A percentile compares a stretch with the other conserved stretches of the same genome.
Conservation (phyloP, 108 stramenopile genomes). For the Thalassiosira profunda region DNA sequence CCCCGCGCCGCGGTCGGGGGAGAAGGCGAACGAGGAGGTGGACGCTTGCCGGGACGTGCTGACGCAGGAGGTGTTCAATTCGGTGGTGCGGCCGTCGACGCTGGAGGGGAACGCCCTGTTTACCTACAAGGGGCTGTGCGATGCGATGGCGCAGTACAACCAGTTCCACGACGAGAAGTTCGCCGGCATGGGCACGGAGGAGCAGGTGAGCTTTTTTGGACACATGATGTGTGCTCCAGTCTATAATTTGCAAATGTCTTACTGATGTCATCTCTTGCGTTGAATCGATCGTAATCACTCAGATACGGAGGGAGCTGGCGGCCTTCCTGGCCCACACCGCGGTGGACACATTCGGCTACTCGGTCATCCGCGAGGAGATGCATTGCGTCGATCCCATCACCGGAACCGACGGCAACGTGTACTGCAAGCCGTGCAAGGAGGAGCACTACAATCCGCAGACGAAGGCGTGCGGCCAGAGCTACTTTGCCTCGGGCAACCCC, state of each 20-base stretch:
- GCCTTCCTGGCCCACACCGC: slow-evolving; percentile 39
- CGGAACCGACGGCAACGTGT: slow-evolving; percentile 27
- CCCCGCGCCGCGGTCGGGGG: slow-evolving; percentile 32
- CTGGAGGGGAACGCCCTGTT: slow-evolving; percentile 23
- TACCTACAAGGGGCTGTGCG: slow-evolving; percentile 39
- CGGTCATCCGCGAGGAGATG: slow-evolving; percentile 16
- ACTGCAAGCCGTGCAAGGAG: slow-evolving; percentile 47
- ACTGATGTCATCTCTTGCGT: no score
- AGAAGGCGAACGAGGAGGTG: slow-evolving; percentile 20
- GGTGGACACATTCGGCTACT: slow-evolving; percentile 35
- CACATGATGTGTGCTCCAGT: no score
- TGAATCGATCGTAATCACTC: no score
- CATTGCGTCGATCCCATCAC: slow-evolving; percentile 45
- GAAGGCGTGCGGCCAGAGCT: slow-evolving; percentile 22
- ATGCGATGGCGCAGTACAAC: slow-evolving; percentile 37
- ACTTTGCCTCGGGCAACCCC: slow-evolving; percentile 16
- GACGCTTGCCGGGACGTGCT: slow-evolving; percentile 31
- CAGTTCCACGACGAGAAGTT: slow-evolving; percentile 46
- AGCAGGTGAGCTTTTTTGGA: no score
- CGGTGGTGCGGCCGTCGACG: slow-evolving; percentile 26
- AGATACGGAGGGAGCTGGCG: slow-evolving; percentile 28
- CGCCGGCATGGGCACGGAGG: slow-evolving; percentile 35
- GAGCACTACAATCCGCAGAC: slow-evolving; percentile 24
- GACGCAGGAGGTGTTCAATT: slow-evolving; percentile 36
- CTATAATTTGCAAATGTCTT: no score